Evolutionary conservation across 441 rosid genomes (phyloP).

Genomic region (Codiaeum variegatum): DNA sequence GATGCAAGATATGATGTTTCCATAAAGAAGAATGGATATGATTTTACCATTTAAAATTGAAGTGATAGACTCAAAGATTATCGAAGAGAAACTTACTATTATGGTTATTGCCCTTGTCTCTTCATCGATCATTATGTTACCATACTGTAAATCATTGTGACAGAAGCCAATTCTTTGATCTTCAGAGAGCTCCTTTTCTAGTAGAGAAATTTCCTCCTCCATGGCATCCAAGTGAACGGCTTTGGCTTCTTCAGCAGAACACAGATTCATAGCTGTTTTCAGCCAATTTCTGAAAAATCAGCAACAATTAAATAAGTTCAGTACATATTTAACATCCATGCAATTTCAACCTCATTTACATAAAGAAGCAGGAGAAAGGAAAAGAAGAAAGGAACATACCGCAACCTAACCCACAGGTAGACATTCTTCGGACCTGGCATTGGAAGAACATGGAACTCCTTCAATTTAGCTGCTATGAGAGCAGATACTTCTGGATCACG

Average conservation of each 20-base stretch:
- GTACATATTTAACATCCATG: background rate
- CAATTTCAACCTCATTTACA: background rate
- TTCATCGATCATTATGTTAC: constrained; percentile 93
- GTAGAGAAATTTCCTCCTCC: constrained; percentile 51
- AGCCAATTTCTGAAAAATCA: constrained; percentile 70
- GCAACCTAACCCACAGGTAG: constrained; percentile 66
- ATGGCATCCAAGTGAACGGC: constrained; percentile 57
- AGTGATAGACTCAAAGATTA: background rate
- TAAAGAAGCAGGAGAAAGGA: background rate
- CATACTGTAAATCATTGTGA: constrained; percentile 94
- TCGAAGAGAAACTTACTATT: constrained; percentile 56
- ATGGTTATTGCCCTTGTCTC: constrained; percentile 70
- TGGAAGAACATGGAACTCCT: constrained; percentile 77
- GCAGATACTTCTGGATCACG: constrained; percentile 67
- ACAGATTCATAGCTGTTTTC: constrained; percentile 46
- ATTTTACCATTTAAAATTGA: background rate
- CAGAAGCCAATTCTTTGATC: constrained; percentile 65
- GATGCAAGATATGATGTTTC: background rate
- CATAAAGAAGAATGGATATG: background rate
- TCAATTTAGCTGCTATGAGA: constrained; percentile 76
- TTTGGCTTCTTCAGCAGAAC: constrained; percentile 63
- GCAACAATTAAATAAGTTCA: constrained; percentile 11
- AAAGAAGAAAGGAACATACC: constrained; percentile 38
- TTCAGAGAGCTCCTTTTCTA: constrained; percentile 51
- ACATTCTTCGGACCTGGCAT: constrained; percentile 64